Percentiles rank a stretch among this genome's conserved stretches.
Conservation (phyloP, 2,329 filamentous ascomycete species). For the Macrophomina phaseolina region DNA sequence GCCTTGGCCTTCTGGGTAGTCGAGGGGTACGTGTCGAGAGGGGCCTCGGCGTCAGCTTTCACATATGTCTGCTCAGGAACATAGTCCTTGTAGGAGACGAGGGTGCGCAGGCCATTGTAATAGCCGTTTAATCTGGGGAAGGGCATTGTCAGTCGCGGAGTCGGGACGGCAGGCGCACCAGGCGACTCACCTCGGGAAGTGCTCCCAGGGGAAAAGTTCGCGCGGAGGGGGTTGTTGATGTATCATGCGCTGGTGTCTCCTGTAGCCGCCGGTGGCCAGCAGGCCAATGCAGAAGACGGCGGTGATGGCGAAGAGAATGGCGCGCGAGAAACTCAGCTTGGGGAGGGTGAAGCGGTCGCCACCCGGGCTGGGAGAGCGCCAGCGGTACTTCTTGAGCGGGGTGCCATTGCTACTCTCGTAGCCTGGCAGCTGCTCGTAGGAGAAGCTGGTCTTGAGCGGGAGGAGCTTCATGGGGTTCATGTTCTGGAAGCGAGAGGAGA, state of each 20-base stretch:
- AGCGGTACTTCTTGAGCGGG: conserved; percentile 44
- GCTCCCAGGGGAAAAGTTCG: conserved; percentile 52
- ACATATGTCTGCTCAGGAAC: conserved; percentile 52
- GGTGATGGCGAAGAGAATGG: conserved; percentile 48
- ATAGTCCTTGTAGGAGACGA: conserved; percentile 51
- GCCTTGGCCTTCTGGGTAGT: conserved; percentile 25
- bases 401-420: conserved; percentile 46
- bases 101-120: conserved; percentile 55
- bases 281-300: conserved; percentile 48
- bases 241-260: conserved; percentile 38
- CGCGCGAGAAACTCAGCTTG: conserved; percentile 47
- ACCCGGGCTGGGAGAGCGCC: conserved; percentile 45
- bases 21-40: conserved; percentile 44
- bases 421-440: conserved; percentile 54
- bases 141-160: neutral
- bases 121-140: conserved; percentile 50
- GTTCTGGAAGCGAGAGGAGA: conserved; percentile 41
- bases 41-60: conserved; percentile 45
- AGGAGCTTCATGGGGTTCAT: conserved; percentile 54
- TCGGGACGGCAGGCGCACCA: neutral
- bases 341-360: conserved; percentile 32
- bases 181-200: conserved; percentile 47
- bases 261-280: conserved; percentile 50
- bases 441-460: conserved; percentile 47
- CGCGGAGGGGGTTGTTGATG: conserved; percentile 31